phyloP scores from a whole-genome alignment of 495 filamentous ascomycete genomes.

The Hypoxylon fuscum region DNA sequence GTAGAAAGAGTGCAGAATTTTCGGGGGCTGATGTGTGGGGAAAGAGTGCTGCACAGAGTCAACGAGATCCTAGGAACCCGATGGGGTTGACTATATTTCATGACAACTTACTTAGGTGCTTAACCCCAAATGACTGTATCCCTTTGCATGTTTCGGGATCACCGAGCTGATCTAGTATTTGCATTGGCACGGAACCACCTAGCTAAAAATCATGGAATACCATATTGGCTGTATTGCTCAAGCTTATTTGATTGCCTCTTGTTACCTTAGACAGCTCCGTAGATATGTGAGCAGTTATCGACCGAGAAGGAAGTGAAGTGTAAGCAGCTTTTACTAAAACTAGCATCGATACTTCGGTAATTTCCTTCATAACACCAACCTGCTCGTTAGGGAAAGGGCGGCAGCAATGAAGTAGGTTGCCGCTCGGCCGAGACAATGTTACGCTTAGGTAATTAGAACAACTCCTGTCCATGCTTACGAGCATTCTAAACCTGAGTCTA shows the following conservation, averaged over 20 bases:
- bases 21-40: constrained; percentile 59
- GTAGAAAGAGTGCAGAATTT: constrained; percentile 58
- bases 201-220: not conserved
- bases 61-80: constrained; percentile 47
- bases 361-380: too few relatives aligned
- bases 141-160: not conserved
- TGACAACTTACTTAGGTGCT: too few relatives aligned
- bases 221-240: constrained; percentile 4
- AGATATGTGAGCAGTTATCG: not conserved
- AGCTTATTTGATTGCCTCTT: constrained; percentile 6
- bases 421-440: too few relatives aligned
- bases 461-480: too few relatives aligned
- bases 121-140: not conserved
- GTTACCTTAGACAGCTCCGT: constrained; percentile 5
- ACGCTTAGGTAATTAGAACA: too few relatives aligned
- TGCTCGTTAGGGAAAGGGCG: too few relatives aligned
- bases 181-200: not conserved
- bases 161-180: not conserved
- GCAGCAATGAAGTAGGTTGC: too few relatives aligned
- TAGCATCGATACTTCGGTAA: too few relatives aligned
- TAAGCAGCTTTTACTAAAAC: too few relatives aligned
- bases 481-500: too few relatives aligned
- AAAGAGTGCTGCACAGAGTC: constrained; percentile 61
- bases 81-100: constrained; percentile 39
- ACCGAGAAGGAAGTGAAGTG: too few relatives aligned